Evolutionary conservation across 495 filamentous ascomycete genomes (phyloP), one percentile per base, ranked within the genome.

Genomic region (Xeromyces bisporus): DNA sequence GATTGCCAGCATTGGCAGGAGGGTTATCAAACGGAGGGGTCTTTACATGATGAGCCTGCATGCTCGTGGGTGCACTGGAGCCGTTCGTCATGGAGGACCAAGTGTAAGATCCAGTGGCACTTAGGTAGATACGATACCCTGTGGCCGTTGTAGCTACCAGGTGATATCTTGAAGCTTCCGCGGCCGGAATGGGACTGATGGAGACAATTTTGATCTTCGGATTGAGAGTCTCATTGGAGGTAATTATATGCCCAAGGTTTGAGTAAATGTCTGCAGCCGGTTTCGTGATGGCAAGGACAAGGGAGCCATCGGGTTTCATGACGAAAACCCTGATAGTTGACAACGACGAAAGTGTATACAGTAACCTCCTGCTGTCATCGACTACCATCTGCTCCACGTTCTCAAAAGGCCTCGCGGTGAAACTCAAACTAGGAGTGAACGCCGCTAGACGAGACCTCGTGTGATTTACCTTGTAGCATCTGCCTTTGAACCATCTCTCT

Each of bases 21-120:
- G 37, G 31, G 16, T 35, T 48, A 29, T 69, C 56, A 29, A 62
- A 44, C 0, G 89, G 87, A 6, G 89, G 91, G 33, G 93, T 92
- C 43, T 86, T 91, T 48, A 96, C 75, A 43, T 87, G 85, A 39
- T 91, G 80, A 13, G 94, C 73, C 48, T 93, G 86, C 85, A 99
- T 94, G 56, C 83, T 94, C 29, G 78, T 87, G 2, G 91, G 87
- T 0, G 84, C 72, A 34, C 60, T 66, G 26, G 53, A 64, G 15
- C 60, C 54, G 14, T 47, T 55, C 11, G 73, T 64, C 15, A 69
- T 58, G 8, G 67, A 58, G 4, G 64, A 59, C 50, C 74, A 77
- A 21, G 70, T 75, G 28, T 75, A 76, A 5, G 80, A 69, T 24
- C 77, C 75, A 1, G 87, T 92, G 4, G 87, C 84, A 44, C 84